Conservation (phyloP, 306 rosid genomes). For the Vigna radiata region DNA sequence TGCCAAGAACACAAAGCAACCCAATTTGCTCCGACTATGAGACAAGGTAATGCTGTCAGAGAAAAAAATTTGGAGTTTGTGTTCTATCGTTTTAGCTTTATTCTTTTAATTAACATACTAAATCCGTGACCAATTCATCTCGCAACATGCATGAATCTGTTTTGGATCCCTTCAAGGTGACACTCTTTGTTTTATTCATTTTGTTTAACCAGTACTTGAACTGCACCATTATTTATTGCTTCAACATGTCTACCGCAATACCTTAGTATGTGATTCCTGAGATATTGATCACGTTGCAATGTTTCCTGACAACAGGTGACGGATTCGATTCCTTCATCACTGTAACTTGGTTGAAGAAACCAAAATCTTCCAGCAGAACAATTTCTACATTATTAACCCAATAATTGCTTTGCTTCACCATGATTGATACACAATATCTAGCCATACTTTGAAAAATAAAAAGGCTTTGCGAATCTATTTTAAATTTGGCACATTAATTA, state of each 20-base stretch:
- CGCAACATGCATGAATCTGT: background rate
- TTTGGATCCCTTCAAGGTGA: constrained; percentile 20
- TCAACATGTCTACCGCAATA: constrained; percentile 22
- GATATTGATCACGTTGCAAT: constrained; percentile 18
- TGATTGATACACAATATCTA: constrained; percentile 27
- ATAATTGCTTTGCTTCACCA: constrained; percentile 15
- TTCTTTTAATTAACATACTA: background rate
- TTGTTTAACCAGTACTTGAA: background rate
- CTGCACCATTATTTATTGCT: constrained; percentile 14
- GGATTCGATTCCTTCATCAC: constrained; percentile 15
- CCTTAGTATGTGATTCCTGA: constrained; percentile 19
- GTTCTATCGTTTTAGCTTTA: background rate
- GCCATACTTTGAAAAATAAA: background rate
- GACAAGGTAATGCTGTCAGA: constrained; percentile 1
- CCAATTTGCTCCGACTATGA: background rate
- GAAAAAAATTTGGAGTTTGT: background rate
- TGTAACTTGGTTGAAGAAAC: background rate
- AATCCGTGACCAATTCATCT: background rate
- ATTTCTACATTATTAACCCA: constrained; percentile 4
- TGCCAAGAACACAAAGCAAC: background rate
- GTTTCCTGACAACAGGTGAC: constrained; percentile 13
- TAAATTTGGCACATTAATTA: background rate
- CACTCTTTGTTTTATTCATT: constrained; percentile 2
- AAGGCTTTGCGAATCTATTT: constrained; percentile 6
- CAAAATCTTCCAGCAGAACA: constrained; percentile 1